Evolutionary conservation across 345 rosid species (phyloP), one percentile per base, ranked within the genome.

Genomic region (thale cress (Arabidopsis thaliana)): DNA sequence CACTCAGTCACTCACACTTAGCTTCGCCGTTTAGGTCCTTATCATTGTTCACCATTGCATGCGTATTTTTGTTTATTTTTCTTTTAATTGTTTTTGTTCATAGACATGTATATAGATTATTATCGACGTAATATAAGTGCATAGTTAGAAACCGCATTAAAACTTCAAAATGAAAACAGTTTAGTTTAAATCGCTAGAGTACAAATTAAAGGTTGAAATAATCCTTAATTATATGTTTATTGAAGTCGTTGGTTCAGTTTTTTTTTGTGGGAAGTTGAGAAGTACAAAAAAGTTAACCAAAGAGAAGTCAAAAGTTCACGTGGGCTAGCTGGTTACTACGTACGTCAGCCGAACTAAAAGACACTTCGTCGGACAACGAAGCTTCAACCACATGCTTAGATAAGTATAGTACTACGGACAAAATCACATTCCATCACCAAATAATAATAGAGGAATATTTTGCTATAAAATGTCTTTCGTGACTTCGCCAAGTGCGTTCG

Each of bases 301-400:
- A 66, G 42, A 37, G 68, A 67, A 52, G 79, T 67, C 73, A 75
- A 75, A 75, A 33, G 38, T 49, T 75, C 73, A 75, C 73, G 62
- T 75, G 79, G 73, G 52, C 62, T 38, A 59, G 61, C 68, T 75
- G 73, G 56, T 53, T 41, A 41, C 32, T 28, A 28, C 70, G 20
- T 45, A 44, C 70, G 50, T 76, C 42, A 59, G 32, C 46, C 46
- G 44, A 22, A 75, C 48, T 23, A 40, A 60, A 42, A 60, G 11
- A 69, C 9, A 28, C 8, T 44, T 69, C 64, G 24, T 52, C 71
- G 44, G 75, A 76, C 75, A 69, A 69, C 52, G 66, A 76, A 76
- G 75, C 71, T 46, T 69, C 71, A 69, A 56, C 71, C 65, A 69
- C 71, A 69, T 76, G 65, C 75, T 68, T 51, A 24, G 56, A 38